A percentile compares a stretch with the other conserved stretches of the same genome.
These are phyloP conservation scores for Phytophthora foliorum DNA, from an alignment of 352 stramenopile species.

Conservation along the genomic window DNA sequence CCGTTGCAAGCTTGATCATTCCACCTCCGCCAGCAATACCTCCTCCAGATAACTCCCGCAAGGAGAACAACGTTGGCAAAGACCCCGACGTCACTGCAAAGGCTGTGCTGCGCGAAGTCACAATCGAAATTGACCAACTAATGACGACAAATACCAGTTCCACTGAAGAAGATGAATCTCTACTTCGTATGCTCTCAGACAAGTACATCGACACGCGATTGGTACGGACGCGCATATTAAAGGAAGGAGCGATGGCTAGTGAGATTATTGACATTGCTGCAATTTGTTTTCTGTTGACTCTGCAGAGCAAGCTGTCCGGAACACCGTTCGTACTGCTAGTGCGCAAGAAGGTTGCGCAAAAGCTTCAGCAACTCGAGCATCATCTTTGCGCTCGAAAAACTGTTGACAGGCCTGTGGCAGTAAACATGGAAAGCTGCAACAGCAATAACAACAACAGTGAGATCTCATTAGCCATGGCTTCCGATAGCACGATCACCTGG, in stretches of 20 bases:
- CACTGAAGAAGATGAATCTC: constrained; percentile 21
- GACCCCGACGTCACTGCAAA: constrained; percentile 54
- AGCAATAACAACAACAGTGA: constrained; percentile 11
- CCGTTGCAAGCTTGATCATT: constrained; percentile 34
- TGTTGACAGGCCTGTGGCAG: background rate
- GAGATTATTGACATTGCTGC: background rate
- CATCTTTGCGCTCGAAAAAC: constrained; percentile 8
- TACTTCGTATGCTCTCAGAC: constrained; percentile 46
- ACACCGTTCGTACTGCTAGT: constrained; percentile 66
- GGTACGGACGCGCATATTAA: constrained; percentile 26
- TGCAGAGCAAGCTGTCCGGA: constrained; percentile 49
- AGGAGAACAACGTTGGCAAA: constrained; percentile 9
- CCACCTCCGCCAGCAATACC: constrained; percentile 26
- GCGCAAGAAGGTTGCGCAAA: constrained; percentile 52
- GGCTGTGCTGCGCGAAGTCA: constrained; percentile 50
- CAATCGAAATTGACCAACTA: constrained; percentile 56
- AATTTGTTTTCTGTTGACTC: background rate
- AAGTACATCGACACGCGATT: constrained; percentile 53
- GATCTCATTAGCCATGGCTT: background rate
- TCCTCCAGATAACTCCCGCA: constrained; percentile 18
- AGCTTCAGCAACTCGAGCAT: constrained; percentile 50
- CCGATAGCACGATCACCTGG: constrained; percentile 16
- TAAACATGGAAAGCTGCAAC: constrained; percentile 6
- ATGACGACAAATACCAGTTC: constrained; percentile 10
- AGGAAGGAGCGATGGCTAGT: background rate